Evolutionary conservation across 371 early-diverging fungal species (phyloP).

Genomic region (Apophysomyces ossiformis): DNA sequence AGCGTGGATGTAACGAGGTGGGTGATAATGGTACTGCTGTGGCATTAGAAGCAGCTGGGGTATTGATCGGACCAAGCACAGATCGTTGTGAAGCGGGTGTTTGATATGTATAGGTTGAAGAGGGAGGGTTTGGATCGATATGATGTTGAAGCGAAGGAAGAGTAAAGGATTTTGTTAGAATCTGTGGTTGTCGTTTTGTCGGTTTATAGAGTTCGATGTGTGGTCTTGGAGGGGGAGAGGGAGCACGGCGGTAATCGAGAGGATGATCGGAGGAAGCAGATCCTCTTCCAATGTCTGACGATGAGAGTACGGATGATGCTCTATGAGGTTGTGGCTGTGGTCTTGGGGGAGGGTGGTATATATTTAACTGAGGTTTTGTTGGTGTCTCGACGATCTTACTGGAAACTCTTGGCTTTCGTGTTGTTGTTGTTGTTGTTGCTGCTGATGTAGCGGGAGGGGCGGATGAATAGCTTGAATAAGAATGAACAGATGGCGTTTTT

Average conservation of each 20-base stretch:
- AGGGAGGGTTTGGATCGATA: not conserved
- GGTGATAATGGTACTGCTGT: constrained; percentile 4
- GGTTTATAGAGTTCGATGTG: constrained; percentile 27
- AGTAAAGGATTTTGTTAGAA: constrained; percentile 2
- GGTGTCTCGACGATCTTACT: constrained; percentile 7
- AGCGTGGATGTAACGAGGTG: not conserved
- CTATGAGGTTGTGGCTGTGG: constrained; percentile 12
- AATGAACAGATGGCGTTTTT: constrained; percentile 2
- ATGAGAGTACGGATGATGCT: constrained; percentile 4
- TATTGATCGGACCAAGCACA: constrained; percentile 11
- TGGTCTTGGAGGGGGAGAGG: constrained; percentile 11
- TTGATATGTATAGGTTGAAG: constrained; percentile 1
- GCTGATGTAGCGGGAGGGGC: not conserved
- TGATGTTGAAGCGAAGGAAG: not conserved
- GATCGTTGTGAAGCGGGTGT: constrained; percentile 7
- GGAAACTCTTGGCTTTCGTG: constrained; percentile 3
- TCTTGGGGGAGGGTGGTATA: constrained; percentile 1
- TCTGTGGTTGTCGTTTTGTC: not conserved
- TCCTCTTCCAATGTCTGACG: constrained; percentile 9
- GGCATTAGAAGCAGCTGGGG: not conserved
- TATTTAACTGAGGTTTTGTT: constrained; percentile 3
- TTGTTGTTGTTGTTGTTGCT: not conserved
- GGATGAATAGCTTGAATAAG: constrained; percentile 4
- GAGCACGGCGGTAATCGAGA: not conserved
- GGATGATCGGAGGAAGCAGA: not conserved